These are phyloP conservation scores for Rusavskia elegans DNA, from an alignment of 495 filamentous ascomycete genomes.

Conservation along the genomic window DNA sequence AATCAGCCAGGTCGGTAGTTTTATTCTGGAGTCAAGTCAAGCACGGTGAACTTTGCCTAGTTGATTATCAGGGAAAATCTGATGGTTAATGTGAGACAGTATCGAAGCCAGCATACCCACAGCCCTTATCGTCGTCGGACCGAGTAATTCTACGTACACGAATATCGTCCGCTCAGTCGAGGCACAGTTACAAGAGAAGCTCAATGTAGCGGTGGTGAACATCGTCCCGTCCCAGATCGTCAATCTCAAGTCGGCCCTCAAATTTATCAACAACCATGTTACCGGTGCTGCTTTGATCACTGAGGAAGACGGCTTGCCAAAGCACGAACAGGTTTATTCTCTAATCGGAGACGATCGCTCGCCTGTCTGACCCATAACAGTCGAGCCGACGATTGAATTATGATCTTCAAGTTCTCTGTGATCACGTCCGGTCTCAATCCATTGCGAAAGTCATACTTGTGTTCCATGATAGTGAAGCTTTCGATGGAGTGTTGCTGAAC, in stretches of 20 bases:
- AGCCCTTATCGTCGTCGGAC: constrained; percentile 68
- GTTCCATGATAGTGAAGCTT: constrained; percentile 85
- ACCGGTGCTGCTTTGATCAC: constrained; percentile 38
- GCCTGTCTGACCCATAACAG: constrained; percentile 24
- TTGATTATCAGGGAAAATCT: not conserved
- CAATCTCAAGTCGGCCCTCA: constrained; percentile 71
- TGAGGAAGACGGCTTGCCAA: constrained; percentile 10
- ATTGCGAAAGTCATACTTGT: constrained; percentile 53
- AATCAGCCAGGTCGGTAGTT: constrained; percentile 45
- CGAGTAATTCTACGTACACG: constrained; percentile 67
- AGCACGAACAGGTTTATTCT: not conserved
- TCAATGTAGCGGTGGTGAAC: constrained; percentile 42
- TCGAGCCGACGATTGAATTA: constrained; percentile 64
- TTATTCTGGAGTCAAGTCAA: constrained; percentile 34
- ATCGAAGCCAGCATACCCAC: constrained; percentile 48
- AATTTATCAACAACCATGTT: constrained; percentile 63
- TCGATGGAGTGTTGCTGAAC: constrained; percentile 61
- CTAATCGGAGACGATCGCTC: not conserved
- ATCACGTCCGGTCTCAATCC: constrained; percentile 38
- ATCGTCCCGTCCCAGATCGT: constrained; percentile 62
- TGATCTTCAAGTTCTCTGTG: constrained; percentile 68
- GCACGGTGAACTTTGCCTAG: not conserved
- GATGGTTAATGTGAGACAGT: constrained; percentile 16
- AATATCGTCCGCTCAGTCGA: constrained; percentile 55
- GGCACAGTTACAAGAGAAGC: constrained; percentile 30